Evolutionary conservation across 208 protist species (phyloP), one percentile per base, ranked within the genome.

Genomic region (Crithidia brevicula): DNA sequence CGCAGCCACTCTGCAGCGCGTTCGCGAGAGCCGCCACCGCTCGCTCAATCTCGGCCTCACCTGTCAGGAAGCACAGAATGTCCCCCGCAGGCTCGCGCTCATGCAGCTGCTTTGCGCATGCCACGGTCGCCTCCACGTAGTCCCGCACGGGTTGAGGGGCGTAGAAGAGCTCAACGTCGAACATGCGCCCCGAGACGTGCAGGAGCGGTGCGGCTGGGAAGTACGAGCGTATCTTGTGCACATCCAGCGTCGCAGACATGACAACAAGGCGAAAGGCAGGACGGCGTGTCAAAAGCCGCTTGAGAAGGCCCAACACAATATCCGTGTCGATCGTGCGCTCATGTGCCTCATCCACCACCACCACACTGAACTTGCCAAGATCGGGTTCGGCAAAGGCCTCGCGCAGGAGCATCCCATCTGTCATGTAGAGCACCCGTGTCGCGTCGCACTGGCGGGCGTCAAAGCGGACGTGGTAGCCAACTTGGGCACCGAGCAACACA

Each of bases 311-410:
- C 70, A 99, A 98, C 4, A 99, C 82, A 7, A 99, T 87, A 77
- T 99, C 99, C 7, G 99, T 99, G 80, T 98, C 82, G 36, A 99
- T 92, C 7, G 98, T 99, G 27, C 99, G 86, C 86, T 99, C 99
- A 76, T 99, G 99, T 8, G 98, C 99, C 85, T 99, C 99, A 81
- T 99, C 99, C 0, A 99, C 89, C 40, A 99, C 98, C 33, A 99
- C 89, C 3, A 98, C 88, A 47, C 83, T 85, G 86, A 99, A 99
- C 22, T 86, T 59, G 7, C 20, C 52, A 3, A 99, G 67, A n/a
- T 94, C 57, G 8, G 82, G 66, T 72, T 99, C 98, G 22, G 72
- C 27, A 33, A 71, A 66, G 23, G 73, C 73, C 81, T 99, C 98
- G 33, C 98, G 92, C 31, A 99, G 81, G 28, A 99, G 79, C 93